Conservation (phyloP, 2,329 filamentous ascomycete genomes). For the Nakataea oryzae region DNA sequence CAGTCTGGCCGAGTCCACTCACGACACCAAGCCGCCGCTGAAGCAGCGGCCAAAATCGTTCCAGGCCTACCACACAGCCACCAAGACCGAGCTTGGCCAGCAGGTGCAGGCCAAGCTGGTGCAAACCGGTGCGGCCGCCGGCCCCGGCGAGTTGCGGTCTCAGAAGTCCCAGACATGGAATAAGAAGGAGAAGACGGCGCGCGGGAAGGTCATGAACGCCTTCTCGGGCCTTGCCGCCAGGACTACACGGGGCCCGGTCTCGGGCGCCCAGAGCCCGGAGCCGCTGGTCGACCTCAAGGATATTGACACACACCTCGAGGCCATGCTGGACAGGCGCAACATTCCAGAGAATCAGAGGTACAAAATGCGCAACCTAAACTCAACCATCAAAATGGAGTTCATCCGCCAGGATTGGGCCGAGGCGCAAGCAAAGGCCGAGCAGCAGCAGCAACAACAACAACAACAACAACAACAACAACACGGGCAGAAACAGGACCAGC, state of each 20-base stretch:
- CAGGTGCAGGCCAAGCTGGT: constrained; percentile 9
- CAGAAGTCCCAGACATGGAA: constrained; percentile 12
- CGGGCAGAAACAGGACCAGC: background rate
- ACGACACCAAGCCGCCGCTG: constrained; percentile 10
- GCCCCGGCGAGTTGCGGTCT: background rate
- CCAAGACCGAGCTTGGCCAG: constrained; percentile 11
- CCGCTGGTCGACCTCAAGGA: constrained; percentile 39
- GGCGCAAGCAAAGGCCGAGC: constrained; percentile 37
- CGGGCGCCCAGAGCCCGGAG: constrained; percentile 34
- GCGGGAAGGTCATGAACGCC: constrained; percentile 26
- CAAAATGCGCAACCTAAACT: constrained; percentile 84
- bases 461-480: background rate
- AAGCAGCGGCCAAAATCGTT: constrained; percentile 42
- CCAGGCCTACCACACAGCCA: constrained; percentile 20
- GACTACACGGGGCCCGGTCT: constrained; percentile 5
- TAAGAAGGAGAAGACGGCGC: constrained; percentile 28
- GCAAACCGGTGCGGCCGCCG: constrained; percentile 3
- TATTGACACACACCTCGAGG: constrained; percentile 48
- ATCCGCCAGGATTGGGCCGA: constrained; percentile 80
- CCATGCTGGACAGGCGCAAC: constrained; percentile 72
- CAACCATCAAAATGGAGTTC: constrained; percentile 91
- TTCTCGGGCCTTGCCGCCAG: constrained; percentile 26
- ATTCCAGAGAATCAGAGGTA: constrained; percentile 90
- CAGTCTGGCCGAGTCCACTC: constrained; percentile 11
- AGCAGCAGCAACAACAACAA: background rate